Base-by-base conservation (phyloP, 306 rosid genomes). In the Crataegus laevigata region DNA sequence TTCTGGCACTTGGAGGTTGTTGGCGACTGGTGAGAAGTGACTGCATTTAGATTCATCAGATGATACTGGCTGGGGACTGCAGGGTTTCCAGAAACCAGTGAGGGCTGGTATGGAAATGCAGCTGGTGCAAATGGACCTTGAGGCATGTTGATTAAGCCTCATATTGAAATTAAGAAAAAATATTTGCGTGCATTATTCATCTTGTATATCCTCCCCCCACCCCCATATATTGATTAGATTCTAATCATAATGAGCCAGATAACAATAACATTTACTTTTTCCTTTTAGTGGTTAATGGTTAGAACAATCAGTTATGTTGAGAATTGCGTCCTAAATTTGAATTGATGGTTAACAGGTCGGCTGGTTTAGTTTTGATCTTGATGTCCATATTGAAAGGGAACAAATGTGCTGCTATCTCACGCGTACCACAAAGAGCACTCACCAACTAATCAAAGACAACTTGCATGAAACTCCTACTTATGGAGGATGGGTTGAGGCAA, bases 401-500 rank as follows among this genome's bases (percentile, higher is more conserved):
- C 98, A 94, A 84, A 90, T 94, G 98, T 90, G 96, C 86, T 94
- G 98, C 87, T 90, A 91, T 84, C 84, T 94, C 57, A 94, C 98
- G 24, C 98, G 96, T 42, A 94, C 98, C 14, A 94, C 98, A 58
- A 90, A 89, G 84, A 66, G 76, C 62, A 94, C 98, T 38, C 98
- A 94, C 82, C 90, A 88, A 82, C 86, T 94, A 84, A 91, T 94
- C 74, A 85, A 83, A 77, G 96, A 91, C n/a, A 94, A 94, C 80
- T 84, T 94, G 82, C 93, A 90, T 67, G 97, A 94, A 87, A 94
- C 98, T 79, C 97, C 98, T 77, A 94, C 98, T 32, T 94, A 94
- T 76, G 98, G 98, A 50, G 98, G 98, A 69, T 94, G 97, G 98
- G 93, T 90, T 72, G 98, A 91, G 82, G 94, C 98, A 55, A 94